A percentile compares a stretch with the other conserved stretches of the same genome.
These are phyloP conservation scores for Penicillium digitatum DNA, from an alignment of 2,329 filamentous ascomycete species.

Conservation along the genomic window DNA sequence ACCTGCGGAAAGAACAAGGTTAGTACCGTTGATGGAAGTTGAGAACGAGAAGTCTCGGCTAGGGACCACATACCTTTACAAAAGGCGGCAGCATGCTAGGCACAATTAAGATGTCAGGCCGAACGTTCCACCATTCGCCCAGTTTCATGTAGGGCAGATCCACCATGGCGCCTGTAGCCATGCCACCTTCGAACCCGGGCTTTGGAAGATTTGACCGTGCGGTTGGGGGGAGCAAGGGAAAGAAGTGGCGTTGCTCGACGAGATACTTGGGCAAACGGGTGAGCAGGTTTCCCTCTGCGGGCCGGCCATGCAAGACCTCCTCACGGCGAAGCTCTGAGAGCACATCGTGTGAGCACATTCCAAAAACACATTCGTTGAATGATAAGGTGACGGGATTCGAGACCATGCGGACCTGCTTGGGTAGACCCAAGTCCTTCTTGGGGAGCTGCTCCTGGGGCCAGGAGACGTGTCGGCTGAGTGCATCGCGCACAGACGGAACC, in stretches of 20 bases:
- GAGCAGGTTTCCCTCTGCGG: constrained; percentile 58
- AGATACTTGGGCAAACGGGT: constrained; percentile 71
- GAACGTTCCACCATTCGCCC: constrained; percentile 82
- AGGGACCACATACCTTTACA: constrained; percentile 63
- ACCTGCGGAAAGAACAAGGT: constrained; percentile 55
- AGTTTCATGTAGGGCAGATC: constrained; percentile 82
- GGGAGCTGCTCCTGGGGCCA: constrained; percentile 76
- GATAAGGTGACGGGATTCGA: constrained; percentile 88
- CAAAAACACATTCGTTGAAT: constrained; percentile 81
- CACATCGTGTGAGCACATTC: constrained; percentile 77
- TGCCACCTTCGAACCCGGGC: constrained; percentile 56
- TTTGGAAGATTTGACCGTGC: constrained; percentile 64
- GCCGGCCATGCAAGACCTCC: constrained; percentile 60
- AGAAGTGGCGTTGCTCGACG: constrained; percentile 86
- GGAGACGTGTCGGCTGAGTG: constrained; percentile 75
- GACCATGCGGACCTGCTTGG: constrained; percentile 70
- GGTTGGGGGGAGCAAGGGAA: constrained; percentile 79
- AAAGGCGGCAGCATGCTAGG: constrained; percentile 82
- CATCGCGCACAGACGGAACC: constrained; percentile 76
- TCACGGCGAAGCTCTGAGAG: constrained; percentile 76
- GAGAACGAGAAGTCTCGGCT: background rate
- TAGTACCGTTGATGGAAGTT: background rate
- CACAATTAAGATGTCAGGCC: constrained; percentile 77
- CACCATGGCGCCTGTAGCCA: constrained; percentile 70
- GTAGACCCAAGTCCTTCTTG: constrained; percentile 69